These are phyloP conservation scores for Geosmithia flava DNA, from an alignment of 2,329 filamentous ascomycete species.

Conservation along the genomic window DNA sequence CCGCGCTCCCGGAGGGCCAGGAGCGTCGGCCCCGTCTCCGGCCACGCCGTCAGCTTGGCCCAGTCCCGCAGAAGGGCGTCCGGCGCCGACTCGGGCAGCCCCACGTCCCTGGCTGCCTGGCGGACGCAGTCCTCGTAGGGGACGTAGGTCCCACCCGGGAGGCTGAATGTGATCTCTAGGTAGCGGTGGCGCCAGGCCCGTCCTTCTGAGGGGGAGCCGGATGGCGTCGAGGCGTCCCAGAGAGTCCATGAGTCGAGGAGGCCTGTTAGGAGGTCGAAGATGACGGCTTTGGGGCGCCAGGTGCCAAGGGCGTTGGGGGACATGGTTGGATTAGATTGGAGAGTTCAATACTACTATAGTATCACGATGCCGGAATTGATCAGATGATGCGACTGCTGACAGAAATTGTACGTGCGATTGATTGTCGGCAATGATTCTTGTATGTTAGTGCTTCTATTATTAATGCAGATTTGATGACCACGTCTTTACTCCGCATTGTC, in stretches of 20 bases:
- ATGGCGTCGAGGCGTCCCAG: conserved; percentile 19
- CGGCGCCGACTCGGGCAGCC: conserved; percentile 14
- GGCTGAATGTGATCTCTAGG: conserved; percentile 21
- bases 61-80: conserved; percentile 14
- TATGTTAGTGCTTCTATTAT: too few species aligned
- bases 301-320: background rate
- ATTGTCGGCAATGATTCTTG: too few species aligned
- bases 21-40: conserved; percentile 8
- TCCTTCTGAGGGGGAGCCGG: conserved; percentile 11
- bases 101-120: conserved; percentile 15
- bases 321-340: background rate
- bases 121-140: conserved; percentile 18
- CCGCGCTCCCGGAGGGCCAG: conserved; percentile 10
- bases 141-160: conserved; percentile 13
- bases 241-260: conserved; percentile 25
- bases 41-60: conserved; percentile 13
- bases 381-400: too few species aligned
- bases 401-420: background rate
- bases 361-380: background rate
- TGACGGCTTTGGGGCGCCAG: conserved; percentile 19
- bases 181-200: conserved; percentile 22
- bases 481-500: too few species aligned
- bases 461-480: too few species aligned
- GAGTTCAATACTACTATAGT: background rate
- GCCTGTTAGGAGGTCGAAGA: conserved; percentile 27